phyloP scores from a whole-genome alignment of 495 filamentous ascomycete species.

The Talaromyces thailandensis region DNA sequence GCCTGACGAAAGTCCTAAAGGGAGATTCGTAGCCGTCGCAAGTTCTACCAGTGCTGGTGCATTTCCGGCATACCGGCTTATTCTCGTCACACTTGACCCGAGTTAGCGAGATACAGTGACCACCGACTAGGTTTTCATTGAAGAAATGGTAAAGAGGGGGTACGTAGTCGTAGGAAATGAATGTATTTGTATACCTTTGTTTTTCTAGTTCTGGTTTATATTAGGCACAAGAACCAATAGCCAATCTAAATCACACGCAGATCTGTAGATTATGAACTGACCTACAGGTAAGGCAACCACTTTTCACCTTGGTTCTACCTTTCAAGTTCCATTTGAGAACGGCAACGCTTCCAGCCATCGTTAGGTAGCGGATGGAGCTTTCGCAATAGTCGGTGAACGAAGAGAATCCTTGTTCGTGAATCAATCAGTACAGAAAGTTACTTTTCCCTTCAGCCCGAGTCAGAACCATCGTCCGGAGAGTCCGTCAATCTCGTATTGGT shows the following conservation, averaged over 20 bases:
- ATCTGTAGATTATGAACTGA: conserved; percentile 18
- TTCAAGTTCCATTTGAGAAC: conserved; percentile 19
- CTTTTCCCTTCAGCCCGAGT: background rate
- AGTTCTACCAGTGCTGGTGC: conserved; percentile 42
- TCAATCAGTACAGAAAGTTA: background rate
- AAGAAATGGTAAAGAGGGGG: background rate
- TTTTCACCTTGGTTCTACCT: conserved; percentile 22
- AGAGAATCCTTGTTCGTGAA: background rate
- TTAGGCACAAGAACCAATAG: conserved; percentile 3
- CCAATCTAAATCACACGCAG: background rate
- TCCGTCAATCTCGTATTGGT: background rate
- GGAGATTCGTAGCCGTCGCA: conserved; percentile 47
- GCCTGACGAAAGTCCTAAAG: conserved; percentile 18
- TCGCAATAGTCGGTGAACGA: conserved; percentile 9
- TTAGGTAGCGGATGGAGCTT: conserved; percentile 8
- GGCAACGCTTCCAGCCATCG: conserved; percentile 18
- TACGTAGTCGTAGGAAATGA: conserved; percentile 18
- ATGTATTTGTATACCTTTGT: conserved; percentile 24
- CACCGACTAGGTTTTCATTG: background rate
- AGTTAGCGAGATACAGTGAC: conserved; percentile 13
- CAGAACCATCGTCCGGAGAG: background rate
- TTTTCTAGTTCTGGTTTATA: conserved; percentile 16
- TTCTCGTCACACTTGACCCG: conserved; percentile 51
- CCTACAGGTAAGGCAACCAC: conserved; percentile 29
- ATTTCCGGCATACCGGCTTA: conserved; percentile 43